Evolutionary conservation across 1,139 yeast genomes (phyloP).

Genomic region (Yamadazyma spencermartinsiae): DNA sequence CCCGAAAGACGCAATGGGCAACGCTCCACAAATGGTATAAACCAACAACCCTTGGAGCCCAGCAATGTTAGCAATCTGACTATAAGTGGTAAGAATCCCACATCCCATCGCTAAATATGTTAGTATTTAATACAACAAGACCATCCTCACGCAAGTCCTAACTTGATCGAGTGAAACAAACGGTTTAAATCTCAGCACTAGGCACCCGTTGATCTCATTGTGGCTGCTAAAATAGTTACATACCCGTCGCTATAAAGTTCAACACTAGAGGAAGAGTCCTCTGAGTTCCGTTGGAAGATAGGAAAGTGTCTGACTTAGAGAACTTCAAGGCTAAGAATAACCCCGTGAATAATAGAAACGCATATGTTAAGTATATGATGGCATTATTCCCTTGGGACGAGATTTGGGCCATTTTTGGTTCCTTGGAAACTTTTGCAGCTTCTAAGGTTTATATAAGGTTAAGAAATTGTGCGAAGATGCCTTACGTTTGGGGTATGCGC

Average conservation of each 20-base stretch:
- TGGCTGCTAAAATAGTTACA: conserved; percentile 32
- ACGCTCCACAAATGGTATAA: conserved; percentile 76
- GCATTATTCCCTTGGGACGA: conserved; percentile 61
- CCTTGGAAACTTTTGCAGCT: not conserved
- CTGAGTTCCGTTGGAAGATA: conserved; percentile 80
- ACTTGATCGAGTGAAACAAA: conserved; percentile 84
- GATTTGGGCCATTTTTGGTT: conserved; percentile 20
- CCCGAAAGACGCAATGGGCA: conserved; percentile 83
- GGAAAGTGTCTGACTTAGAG: conserved; percentile 51
- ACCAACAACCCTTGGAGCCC: conserved; percentile 89
- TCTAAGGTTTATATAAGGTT: not conserved
- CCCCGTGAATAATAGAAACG: conserved; percentile 62
- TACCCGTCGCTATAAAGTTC: conserved; percentile 87
- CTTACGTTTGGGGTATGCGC: conserved; percentile 8
- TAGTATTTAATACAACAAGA: conserved; percentile 19
- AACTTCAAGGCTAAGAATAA: conserved; percentile 55
- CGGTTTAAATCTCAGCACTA: conserved; percentile 74
- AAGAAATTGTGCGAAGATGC: no score
- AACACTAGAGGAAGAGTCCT: conserved; percentile 78
- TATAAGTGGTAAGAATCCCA: conserved; percentile 82
- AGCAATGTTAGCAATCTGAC: conserved; percentile 81
- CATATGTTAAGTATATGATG: conserved; percentile 73
- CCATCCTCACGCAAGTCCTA: conserved; percentile 86
- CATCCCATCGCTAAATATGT: conserved; percentile 74
- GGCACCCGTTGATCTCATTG: conserved; percentile 51